phyloP scores from a whole-genome alignment of 371 early-diverging fungal genomes.

The Lichtheimia corymbifera region DNA sequence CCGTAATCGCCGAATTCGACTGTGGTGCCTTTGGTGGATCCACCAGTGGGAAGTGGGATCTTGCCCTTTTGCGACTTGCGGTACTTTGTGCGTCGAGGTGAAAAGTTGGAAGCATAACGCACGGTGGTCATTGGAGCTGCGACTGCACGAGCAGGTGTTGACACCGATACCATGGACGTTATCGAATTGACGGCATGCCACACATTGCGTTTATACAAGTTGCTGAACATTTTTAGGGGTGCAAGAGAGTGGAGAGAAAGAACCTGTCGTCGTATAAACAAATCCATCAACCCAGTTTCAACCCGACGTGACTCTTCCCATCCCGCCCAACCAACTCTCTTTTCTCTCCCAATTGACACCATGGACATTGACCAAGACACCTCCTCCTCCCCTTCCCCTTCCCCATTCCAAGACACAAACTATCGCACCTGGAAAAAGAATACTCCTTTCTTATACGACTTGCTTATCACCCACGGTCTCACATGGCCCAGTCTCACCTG shows the following conservation, averaged over 20 bases:
- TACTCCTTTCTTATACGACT: constrained; percentile 97
- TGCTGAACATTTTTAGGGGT: constrained; percentile 4
- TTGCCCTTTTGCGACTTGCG: constrained; percentile 91
- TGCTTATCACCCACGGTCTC: constrained; percentile 94
- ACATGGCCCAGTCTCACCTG: constrained; percentile 98
- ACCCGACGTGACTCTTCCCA: too few species aligned
- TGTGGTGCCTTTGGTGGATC: constrained; percentile 84
- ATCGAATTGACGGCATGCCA: constrained; percentile 2
- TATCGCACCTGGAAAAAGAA: constrained; percentile 99
- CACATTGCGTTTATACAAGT: constrained; percentile 10
- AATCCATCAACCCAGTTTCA: too few species aligned
- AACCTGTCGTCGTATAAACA: too few species aligned
- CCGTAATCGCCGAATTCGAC: constrained; percentile 92
- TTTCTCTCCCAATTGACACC: too few species aligned
- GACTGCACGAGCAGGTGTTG: neutral
- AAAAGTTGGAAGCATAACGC: constrained; percentile 56
- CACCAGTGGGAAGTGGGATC: constrained; percentile 79
- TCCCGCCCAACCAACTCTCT: too few species aligned
- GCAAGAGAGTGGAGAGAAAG: neutral
- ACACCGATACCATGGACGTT: neutral
- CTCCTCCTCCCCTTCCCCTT: too few species aligned
- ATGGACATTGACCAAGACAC: too few species aligned
- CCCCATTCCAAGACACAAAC: constrained; percentile 36
- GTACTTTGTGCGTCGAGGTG: constrained; percentile 80
- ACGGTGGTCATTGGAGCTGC: constrained; percentile 1